Evolutionary conservation across 345 rosid species (phyloP).

Genomic region (Gossypium ekmanianum): DNA sequence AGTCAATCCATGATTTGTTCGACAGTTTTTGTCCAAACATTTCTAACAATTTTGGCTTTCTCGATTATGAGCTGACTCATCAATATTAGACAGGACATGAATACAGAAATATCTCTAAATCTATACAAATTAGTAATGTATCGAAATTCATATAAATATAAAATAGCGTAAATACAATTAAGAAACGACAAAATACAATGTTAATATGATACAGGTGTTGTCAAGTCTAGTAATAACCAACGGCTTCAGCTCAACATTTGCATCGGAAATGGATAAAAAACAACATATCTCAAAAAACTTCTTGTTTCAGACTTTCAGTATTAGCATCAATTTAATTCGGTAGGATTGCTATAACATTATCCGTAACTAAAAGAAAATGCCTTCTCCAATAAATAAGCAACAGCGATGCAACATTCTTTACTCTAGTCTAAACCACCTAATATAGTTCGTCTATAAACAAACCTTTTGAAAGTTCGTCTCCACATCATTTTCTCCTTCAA

Average conservation of each 20-base stretch:
- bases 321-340: not conserved
- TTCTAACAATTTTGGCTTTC: not conserved
- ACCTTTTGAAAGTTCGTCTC: slow-evolving; percentile 98
- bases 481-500: slow-evolving; percentile 72
- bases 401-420: not conserved
- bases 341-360: not conserved
- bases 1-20: not conserved
- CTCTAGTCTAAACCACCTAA: not conserved
- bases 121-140: not conserved
- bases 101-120: not conserved
- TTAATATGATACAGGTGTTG: not conserved
- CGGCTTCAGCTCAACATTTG: not conserved
- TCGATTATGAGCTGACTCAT: not conserved
- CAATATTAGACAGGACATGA: not conserved
- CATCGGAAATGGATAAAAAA: not conserved
- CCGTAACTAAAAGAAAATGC: not conserved
- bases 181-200: not conserved
- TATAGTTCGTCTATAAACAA: not conserved
- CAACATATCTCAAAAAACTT: not conserved
- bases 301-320: not conserved
- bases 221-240: not conserved
- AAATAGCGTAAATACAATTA: not conserved
- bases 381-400: not conserved
- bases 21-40: not conserved
- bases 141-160: not conserved